Percentiles rank a stretch among this genome's conserved stretches.
Conservation (phyloP, 352 stramenopile species). For the Phytophthora pini region DNA sequence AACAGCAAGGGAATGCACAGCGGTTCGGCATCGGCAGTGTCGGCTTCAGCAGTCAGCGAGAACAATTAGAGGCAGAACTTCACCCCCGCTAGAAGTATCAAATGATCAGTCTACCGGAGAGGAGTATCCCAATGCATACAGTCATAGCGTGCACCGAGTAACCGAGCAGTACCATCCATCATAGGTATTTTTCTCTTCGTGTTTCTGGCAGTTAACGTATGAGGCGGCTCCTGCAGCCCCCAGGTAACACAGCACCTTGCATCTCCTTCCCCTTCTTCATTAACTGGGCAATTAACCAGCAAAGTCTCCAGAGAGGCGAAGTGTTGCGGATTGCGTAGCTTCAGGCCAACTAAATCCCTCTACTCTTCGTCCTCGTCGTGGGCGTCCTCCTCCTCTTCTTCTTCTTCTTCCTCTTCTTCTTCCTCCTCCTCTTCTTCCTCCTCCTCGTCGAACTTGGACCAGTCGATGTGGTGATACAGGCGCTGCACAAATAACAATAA, state of each 20-base stretch:
- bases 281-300: constrained; percentile 15
- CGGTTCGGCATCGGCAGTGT: constrained; percentile 18
- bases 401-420: constrained; percentile 36
- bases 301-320: background rate
- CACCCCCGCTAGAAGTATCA: constrained; percentile 10
- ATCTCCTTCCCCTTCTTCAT: background rate
- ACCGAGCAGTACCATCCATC: constrained; percentile 8
- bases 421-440: constrained; percentile 83
- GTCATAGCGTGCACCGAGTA: constrained; percentile 1
- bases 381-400: constrained; percentile 42
- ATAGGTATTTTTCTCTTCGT: constrained; percentile 38
- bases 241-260: constrained; percentile 3
- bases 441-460: constrained; percentile 86
- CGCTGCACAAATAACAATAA: constrained; percentile 39
- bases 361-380: constrained; percentile 47
- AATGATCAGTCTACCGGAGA: constrained; percentile 1
- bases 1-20: constrained; percentile 44
- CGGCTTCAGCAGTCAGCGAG: constrained; percentile 21
- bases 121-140: constrained; percentile 7
- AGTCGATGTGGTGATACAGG: constrained; percentile 91
- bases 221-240: constrained; percentile 2
- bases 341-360: constrained; percentile 28
- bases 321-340: constrained; percentile 21
- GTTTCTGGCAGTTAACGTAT: constrained; percentile 38
- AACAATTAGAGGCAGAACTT: constrained; percentile 22